These are phyloP conservation scores for Rhodamnia argentea DNA, from an alignment of 345 rosid species.

Conservation along the genomic window DNA sequence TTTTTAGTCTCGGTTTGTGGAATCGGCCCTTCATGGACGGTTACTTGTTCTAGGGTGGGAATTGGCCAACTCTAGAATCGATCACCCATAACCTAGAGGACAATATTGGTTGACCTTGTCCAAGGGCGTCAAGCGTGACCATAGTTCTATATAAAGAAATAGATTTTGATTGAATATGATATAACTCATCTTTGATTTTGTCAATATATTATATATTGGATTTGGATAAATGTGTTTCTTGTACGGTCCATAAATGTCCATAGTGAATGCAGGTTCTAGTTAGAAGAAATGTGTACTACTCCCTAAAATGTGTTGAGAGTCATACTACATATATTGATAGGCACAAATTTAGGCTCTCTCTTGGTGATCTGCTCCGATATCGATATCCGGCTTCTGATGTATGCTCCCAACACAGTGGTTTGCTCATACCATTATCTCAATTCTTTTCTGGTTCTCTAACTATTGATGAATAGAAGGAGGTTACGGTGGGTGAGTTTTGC, in stretches of 20 bases:
- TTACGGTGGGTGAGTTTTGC: neutral
- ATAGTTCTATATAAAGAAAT: neutral
- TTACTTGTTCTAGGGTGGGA: no score
- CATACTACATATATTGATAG: accelerated
- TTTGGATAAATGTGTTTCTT: no score
- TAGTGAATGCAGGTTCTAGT: neutral
- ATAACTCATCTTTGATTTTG: neutral
- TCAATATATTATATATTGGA: neutral
- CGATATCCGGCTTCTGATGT: neutral
- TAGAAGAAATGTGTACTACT: neutral
- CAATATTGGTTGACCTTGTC: neutral
- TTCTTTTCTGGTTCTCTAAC: neutral
- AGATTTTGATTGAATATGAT: neutral
- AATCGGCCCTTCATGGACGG: no score
- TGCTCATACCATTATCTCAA: neutral
- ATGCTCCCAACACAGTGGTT: neutral
- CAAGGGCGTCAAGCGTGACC: neutral
- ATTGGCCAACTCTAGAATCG: accelerated
- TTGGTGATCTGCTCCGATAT: neutral
- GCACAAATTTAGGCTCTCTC: neutral
- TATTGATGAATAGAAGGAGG: neutral
- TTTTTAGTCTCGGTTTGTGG: no score
- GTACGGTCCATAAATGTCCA: no score
- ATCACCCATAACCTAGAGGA: no score
- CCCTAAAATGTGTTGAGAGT: neutral